Conservation (phyloP, 2,329 filamentous ascomycete species). For the Didymella glomerata region DNA sequence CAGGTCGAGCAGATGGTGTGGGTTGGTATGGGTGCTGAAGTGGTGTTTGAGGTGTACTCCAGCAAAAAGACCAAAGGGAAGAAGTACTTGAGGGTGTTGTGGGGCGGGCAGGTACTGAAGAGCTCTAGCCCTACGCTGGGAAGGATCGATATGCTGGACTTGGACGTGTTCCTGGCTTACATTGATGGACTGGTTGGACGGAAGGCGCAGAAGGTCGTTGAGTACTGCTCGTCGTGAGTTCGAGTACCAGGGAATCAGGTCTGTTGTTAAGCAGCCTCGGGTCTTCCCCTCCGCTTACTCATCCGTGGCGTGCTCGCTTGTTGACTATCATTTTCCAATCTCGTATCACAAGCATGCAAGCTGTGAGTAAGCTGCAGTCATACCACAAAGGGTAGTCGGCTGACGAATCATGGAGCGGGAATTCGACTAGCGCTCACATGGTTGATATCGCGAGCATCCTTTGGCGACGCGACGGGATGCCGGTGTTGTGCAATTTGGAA, state of each 20-base stretch:
- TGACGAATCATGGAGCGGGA: conserved; percentile 23
- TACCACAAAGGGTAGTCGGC: not conserved
- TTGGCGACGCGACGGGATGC: not conserved
- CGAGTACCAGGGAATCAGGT: no score
- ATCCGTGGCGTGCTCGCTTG: not conserved
- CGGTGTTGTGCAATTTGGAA: conserved; percentile 9
- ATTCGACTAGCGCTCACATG: not conserved
- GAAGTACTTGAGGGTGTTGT: conserved; percentile 72
- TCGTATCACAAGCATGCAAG: conserved; percentile 32
- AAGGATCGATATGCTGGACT: conserved; percentile 73
- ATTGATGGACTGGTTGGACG: conserved; percentile 74
- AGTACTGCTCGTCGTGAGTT: conserved; percentile 32
- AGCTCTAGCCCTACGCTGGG: conserved; percentile 76
- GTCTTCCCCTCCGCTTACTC: not conserved
- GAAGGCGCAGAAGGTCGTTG: conserved; percentile 53
- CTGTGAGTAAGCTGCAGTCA: conserved; percentile 40
- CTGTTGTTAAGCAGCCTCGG: not conserved
- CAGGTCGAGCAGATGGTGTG: conserved; percentile 81
- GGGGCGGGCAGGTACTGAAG: conserved; percentile 70
- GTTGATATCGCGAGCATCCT: not conserved
- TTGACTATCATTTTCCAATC: not conserved
- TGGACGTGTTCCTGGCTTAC: conserved; percentile 71
- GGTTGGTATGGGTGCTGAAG: conserved; percentile 83
- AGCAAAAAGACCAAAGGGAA: conserved; percentile 27
- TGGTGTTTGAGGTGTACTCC: conserved; percentile 76